Base-by-base conservation (phyloP, 1,284 basidiomycete genomes). In the Gomphus bonarii region DNA sequence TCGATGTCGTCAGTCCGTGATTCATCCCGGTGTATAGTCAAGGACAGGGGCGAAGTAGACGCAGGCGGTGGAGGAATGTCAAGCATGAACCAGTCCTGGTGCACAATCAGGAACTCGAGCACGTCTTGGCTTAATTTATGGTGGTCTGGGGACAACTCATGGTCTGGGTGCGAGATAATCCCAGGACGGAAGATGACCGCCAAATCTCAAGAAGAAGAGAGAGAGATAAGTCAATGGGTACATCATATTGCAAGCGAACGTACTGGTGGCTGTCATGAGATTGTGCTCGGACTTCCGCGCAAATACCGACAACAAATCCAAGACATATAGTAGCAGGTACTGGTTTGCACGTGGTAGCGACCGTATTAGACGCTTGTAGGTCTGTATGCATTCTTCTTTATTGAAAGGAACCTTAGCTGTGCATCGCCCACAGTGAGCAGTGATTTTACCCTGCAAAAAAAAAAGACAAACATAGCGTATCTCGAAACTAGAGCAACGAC, bases 171-270 rank as follows among this genome's bases (percentile, higher is more conserved):
- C 14, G 89, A 90, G 59, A 99, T 85, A 22, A 97, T 75, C 7
- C 92, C 93, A 0, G 94, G 94, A 59, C 92, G 88, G 72, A 97
- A 97, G 60, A 97, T 93, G 49, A 95, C 88, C 8, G 94, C 94
- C 20, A 97, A 81, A 70, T 97, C 92, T 94, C 18, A 20, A 44
- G 25, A 28, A 44, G 25, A 28, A 28, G 25, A 25, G 18, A 4
- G 20, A 12, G 8, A 66, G 7, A 50, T 11, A 46, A 25, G 11
- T 50, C 47, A 42, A 46, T 35, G 38, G 31, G 38, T 16, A 33
- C 20, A 47, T 14, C 22, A 20, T 25, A 31, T 30, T 36, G 25
- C 33, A 12, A 30, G 12, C 4, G 1, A 31, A 75, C 88, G 66
- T 63, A 95, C 92, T 99, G 60, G 88, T 81, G 14, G 95, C 88